phyloP scores from a whole-genome alignment of 2,329 filamentous ascomycete genomes.

The Cladosporium halotolerans region DNA sequence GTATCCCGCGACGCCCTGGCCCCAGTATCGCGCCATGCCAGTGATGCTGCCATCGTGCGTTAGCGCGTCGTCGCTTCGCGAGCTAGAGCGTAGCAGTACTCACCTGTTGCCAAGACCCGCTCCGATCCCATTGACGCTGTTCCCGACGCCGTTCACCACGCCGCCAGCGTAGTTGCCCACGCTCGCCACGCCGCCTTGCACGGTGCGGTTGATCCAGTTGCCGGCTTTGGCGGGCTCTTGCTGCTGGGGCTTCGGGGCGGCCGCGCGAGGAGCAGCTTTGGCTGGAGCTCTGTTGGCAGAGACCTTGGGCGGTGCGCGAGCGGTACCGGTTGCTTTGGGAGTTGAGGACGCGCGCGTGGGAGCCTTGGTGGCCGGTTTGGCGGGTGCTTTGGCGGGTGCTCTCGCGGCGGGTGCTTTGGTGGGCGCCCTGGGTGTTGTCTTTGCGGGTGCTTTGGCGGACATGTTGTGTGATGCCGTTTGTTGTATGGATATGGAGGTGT shows the following conservation, averaged over 20 bases:
- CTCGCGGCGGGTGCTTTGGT: constrained; percentile 14
- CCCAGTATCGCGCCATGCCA: constrained; percentile 41
- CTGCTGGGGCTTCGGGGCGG: constrained; percentile 5
- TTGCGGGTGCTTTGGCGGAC: constrained; percentile 10
- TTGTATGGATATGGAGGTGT: background rate
- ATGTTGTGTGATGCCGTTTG: constrained; percentile 5
- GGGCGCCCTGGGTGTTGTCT: constrained; percentile 11
- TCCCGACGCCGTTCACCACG: constrained; percentile 39
- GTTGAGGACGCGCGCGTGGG: constrained; percentile 6
- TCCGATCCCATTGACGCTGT: constrained; percentile 42
- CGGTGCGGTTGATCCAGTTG: constrained; percentile 43
- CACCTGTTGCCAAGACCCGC: constrained; percentile 38
- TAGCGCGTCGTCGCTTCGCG: background rate
- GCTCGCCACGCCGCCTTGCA: constrained; percentile 37
- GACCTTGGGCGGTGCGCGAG: constrained; percentile 5
- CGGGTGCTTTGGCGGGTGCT: constrained; percentile 10
- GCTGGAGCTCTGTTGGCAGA: constrained; percentile 6
- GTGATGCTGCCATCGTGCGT: constrained; percentile 31
- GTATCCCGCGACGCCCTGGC: constrained; percentile 43
- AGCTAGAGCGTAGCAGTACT: constrained; percentile 9
- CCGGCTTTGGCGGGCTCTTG: constrained; percentile 17
- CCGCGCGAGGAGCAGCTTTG: background rate
- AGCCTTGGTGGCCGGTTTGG: constrained; percentile 7
- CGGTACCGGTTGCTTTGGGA: constrained; percentile 12
- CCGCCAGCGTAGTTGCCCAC: constrained; percentile 40